Base-by-base conservation (phyloP, 176 grass and related monocot genomes). In the Panicum miliaceum region DNA sequence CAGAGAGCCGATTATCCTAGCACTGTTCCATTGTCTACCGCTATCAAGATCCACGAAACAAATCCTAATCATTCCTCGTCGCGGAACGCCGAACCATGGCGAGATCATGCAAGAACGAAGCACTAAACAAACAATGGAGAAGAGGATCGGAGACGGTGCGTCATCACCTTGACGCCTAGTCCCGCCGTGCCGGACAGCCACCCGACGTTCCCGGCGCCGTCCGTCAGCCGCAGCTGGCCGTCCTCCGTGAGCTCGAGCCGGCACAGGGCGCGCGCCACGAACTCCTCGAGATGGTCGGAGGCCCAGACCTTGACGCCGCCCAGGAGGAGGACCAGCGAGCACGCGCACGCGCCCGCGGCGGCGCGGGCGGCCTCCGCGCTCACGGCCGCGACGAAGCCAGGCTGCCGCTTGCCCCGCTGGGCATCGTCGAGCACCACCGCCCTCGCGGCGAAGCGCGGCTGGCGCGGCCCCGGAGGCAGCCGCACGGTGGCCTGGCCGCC, bases 281-380 rank as follows among this genome's bases (percentile, higher is more conserved):
- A 71, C 77, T 69, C 80, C 6, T 69, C 16, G n/a, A 80, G 12
- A 14, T 68, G 82, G 36, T 81, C 88, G 6, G 88, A 89, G 36
- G 82, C 71, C 88, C 88, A 89, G 71, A 81, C 77, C 77, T 66
- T 85, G 64, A 90, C 84, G 67, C 88, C 69, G 20, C 85, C 88
- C 5, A 90, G 43, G 43, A 88, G 73, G 69, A 88, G 82, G 7
- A 77, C 82, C 53, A 89, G 19, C 6, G 63, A 85, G 64, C 88
- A 89, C 71, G 51, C 23, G 88, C 35, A 81, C 20, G 53, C 53
- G 26, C 71, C 64, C 5, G 45, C 79, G 6, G 9, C 41, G 41
- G 6, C 45, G 43, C 10, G 11, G 45, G 9, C 45, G 71, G 71
- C 71, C 88, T 85, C 32, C 51, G 75, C 53, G 71, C 64, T 85